These are phyloP conservation scores for Volvox carteri DNA, from an alignment of 163 green algal species.

Conservation along the genomic window DNA sequence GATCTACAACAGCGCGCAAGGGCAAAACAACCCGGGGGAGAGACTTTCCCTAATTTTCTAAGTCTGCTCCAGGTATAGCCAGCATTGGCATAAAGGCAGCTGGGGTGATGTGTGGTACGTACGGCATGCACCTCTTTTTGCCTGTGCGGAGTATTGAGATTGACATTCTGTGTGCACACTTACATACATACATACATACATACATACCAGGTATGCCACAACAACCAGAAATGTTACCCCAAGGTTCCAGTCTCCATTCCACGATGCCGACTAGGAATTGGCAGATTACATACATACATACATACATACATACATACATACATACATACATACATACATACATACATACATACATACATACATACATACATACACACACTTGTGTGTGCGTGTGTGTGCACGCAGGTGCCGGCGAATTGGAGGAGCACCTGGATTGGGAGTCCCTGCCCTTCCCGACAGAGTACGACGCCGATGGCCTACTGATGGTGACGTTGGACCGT, in stretches of 20 bases:
- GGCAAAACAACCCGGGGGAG: too few species aligned
- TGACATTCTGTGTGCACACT: too few species aligned
- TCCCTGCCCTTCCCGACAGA: constrained; percentile 44
- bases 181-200: too few species aligned
- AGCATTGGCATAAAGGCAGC: too few species aligned
- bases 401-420: background rate
- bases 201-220: too few species aligned
- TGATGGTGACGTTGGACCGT: background rate
- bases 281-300: background rate
- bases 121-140: too few species aligned
- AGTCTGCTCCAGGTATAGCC: too few species aligned
- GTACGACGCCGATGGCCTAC: background rate
- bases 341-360: background rate
- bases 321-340: background rate
- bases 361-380: background rate
- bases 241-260: background rate
- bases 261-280: background rate
- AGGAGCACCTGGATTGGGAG: constrained; percentile 40
- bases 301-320: background rate
- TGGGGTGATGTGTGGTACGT: too few species aligned
- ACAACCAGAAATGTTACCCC: too few species aligned
- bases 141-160: too few species aligned
- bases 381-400: background rate
- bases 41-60: too few species aligned
- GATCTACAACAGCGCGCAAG: too few species aligned